These are phyloP conservation scores for Arthonia radiata DNA, from an alignment of 495 filamentous ascomycete species.

Conservation along the genomic window DNA sequence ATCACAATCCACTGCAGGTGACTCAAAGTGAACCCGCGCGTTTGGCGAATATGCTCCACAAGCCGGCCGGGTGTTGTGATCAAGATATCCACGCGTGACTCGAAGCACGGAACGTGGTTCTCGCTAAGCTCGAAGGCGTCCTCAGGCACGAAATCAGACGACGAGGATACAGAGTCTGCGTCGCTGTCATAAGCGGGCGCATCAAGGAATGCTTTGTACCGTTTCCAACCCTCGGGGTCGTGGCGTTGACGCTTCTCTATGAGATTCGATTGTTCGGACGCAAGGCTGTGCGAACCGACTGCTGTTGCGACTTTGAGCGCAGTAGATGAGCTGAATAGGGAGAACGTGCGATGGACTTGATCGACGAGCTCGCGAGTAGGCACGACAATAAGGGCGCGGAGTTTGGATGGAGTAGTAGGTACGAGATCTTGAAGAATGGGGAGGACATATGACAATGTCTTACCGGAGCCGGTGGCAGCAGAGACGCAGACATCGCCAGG, in stretches of 20 bases:
- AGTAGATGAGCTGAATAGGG: constrained; percentile 37
- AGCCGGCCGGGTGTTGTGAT: constrained; percentile 82
- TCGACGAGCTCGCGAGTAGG: constrained; percentile 75
- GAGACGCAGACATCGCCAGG: constrained; percentile 64
- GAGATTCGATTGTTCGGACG: constrained; percentile 44
- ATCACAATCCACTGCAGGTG: constrained; percentile 68
- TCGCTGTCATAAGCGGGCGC: too few relatives aligned
- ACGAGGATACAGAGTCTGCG: too few relatives aligned
- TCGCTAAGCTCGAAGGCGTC: too few relatives aligned
- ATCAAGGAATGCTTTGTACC: too few relatives aligned
- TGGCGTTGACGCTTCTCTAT: constrained; percentile 36
- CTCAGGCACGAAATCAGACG: too few relatives aligned
- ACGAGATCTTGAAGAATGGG: constrained; percentile 57
- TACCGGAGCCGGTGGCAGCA: constrained; percentile 79
- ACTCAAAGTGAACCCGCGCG: constrained; percentile 50
- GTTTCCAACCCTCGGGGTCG: constrained; percentile 29
- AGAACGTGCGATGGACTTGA: constrained; percentile 50
- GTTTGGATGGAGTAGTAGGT: constrained; percentile 26
- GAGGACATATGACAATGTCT: constrained; percentile 76
- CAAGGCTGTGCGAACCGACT: constrained; percentile 50
- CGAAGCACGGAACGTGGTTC: constrained; percentile 35
- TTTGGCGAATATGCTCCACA: constrained; percentile 70
- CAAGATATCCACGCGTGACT: constrained; percentile 61
- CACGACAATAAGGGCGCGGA: constrained; percentile 60
- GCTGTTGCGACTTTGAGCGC: constrained; percentile 55